Evolutionary conservation across 805 yeast genomes (phyloP).

Genomic region (Lachancea meyersii): DNA sequence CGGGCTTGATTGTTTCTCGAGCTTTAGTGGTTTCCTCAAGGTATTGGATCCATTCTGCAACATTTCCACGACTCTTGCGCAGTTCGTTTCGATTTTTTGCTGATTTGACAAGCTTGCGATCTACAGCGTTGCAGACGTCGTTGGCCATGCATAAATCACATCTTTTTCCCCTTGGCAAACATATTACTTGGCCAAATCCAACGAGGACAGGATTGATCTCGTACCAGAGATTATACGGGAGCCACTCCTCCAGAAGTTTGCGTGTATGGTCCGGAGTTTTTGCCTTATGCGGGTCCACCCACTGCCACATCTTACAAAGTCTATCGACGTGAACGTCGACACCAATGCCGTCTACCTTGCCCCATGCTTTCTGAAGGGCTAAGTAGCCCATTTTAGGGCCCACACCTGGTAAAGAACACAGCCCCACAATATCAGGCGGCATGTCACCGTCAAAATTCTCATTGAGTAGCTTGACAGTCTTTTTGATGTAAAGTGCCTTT

Average conservation of each 20-base stretch:
- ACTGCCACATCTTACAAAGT: constrained; percentile 69
- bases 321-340: constrained; percentile 90
- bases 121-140: constrained; percentile 53
- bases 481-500: constrained; percentile 65
- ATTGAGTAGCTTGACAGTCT: constrained; percentile 48
- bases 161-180: constrained; percentile 61
- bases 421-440: constrained; percentile 61
- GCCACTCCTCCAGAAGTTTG: constrained; percentile 60
- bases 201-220: constrained; percentile 83
- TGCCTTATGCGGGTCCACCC: constrained; percentile 48
- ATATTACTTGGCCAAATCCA: constrained; percentile 89
- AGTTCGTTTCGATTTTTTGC: constrained; percentile 18
- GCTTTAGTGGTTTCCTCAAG: constrained; percentile 7
- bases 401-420: constrained; percentile 76
- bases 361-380: constrained; percentile 79
- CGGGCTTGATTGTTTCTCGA: constrained; percentile 1
- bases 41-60: constrained; percentile 33
- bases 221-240: constrained; percentile 68
- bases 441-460: constrained; percentile 57
- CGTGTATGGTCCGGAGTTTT: constrained; percentile 75
- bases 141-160: constrained; percentile 68
- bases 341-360: constrained; percentile 73
- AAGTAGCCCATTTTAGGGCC: constrained; percentile 94
- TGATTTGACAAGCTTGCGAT: constrained; percentile 38
- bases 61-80: constrained; percentile 37